Percentiles rank a stretch among this genome's conserved stretches.
phyloP scores from a whole-genome alignment of 2,329 filamentous ascomycete species.

The Hypomyces perniciosus region DNA sequence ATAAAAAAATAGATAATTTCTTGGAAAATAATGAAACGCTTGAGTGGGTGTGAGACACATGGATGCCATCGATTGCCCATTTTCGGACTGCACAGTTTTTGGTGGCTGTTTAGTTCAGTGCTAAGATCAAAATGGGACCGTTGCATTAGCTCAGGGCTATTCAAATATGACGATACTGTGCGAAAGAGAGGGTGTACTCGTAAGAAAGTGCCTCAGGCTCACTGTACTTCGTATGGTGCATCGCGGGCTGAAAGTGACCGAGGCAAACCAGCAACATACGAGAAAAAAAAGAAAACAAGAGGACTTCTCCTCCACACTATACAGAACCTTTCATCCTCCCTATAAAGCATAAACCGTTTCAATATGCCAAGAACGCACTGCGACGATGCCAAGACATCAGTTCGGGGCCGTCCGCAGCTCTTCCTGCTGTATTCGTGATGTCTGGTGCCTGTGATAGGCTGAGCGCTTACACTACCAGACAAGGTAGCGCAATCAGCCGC shows the following conservation, averaged over 20 bases:
- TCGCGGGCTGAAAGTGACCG: no score
- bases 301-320: not conserved
- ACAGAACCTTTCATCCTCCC: no score
- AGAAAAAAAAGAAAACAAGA: not conserved
- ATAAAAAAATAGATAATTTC: not conserved
- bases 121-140: not conserved
- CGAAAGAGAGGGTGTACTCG: no score
- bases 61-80: not conserved
- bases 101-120: not conserved
- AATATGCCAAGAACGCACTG: conserved; percentile 7
- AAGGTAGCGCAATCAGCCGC: conserved; percentile 11
- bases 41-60: not conserved
- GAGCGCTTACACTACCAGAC: conserved; percentile 6
- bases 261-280: no score
- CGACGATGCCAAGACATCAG: not conserved
- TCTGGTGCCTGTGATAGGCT: conserved; percentile 12
- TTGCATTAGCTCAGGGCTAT: not conserved
- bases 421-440: conserved; percentile 10
- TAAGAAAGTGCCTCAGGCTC: no score
- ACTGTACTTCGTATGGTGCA: no score
- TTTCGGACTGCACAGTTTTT: not conserved
- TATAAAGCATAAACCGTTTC: not conserved
- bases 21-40: not conserved
- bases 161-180: no score
- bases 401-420: conserved; percentile 9